A percentile compares a stretch with the other conserved stretches of the same genome.
phyloP scores from a whole-genome alignment of 306 rosid species.

The Purshia tridentata region DNA sequence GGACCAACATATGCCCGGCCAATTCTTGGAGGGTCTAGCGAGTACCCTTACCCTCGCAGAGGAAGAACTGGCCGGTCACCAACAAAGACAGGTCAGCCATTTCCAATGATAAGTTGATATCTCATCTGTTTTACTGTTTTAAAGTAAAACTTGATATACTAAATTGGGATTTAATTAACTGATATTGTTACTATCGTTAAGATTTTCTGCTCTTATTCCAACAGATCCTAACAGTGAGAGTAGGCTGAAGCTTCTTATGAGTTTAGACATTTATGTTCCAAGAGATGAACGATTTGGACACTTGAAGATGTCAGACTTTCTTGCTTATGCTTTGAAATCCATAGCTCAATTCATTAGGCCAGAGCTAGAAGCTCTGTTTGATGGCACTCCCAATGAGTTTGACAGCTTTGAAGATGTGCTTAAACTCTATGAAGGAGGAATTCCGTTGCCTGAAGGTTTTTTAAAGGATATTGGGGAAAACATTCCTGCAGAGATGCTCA shows the following conservation, averaged over 20 bases:
- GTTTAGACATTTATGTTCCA: slow-evolving; percentile 75
- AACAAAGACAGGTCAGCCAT: slow-evolving; percentile 41
- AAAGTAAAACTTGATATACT: no score
- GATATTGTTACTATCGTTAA: not conserved
- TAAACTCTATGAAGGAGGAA: slow-evolving; percentile 72
- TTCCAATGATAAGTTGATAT: not conserved
- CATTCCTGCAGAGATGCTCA: slow-evolving; percentile 54
- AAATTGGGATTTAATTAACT: not conserved
- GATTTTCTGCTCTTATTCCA: not conserved
- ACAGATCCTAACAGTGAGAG: slow-evolving; percentile 66
- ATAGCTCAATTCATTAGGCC: slow-evolving; percentile 58
- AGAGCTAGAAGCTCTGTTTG: slow-evolving; percentile 51
- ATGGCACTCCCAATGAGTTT: slow-evolving; percentile 62
- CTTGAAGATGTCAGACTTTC: slow-evolving; percentile 77
- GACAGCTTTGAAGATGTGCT: slow-evolving; percentile 61
- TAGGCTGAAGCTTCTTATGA: slow-evolving; percentile 41
- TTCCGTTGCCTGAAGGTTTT: slow-evolving; percentile 47
- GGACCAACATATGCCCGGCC: slow-evolving; percentile 48
- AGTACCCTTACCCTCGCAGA: slow-evolving; percentile 74
- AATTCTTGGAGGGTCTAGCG: slow-evolving; percentile 60
- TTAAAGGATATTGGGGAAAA: slow-evolving; percentile 39
- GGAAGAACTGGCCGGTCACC: slow-evolving; percentile 74
- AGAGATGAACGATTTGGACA: slow-evolving; percentile 84
- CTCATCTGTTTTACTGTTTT: not conserved
- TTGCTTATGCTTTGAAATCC: slow-evolving; percentile 63